Evolutionary conservation across 768 basidiomycete genomes (phyloP).

Genomic region (Suillus discolor): DNA sequence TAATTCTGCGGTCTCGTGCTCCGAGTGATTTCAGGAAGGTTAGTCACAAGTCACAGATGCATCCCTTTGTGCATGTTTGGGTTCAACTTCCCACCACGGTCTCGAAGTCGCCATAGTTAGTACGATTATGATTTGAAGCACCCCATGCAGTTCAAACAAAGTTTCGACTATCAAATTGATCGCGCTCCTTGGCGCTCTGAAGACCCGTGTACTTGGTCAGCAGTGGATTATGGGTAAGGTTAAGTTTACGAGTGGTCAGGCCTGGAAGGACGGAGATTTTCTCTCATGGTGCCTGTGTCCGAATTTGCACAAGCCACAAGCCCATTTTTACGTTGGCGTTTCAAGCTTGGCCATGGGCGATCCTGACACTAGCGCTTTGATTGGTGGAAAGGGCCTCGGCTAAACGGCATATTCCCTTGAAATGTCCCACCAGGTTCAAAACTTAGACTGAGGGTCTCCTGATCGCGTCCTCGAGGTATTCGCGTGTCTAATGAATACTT

Average conservation of each 20-base stretch:
- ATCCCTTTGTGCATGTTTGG: conserved; percentile 40
- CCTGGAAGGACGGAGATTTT: conserved; percentile 30
- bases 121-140: background rate
- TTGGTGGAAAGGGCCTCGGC: background rate
- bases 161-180: background rate
- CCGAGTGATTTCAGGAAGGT: conserved; percentile 3
- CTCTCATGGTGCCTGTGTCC: conserved; percentile 16
- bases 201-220: background rate
- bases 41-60: conserved; percentile 3
- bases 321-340: conserved; percentile 4
- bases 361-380: background rate
- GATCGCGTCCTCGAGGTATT: conserved; percentile 37
- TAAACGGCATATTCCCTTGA: conserved; percentile 2
- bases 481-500: conserved; percentile 26
- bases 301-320: background rate
- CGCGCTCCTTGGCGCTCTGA: background rate
- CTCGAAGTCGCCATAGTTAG: background rate
- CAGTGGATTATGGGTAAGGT: conserved; percentile 26
- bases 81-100: conserved; percentile 2
- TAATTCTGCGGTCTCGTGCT: conserved; percentile 5
- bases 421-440: conserved; percentile 4
- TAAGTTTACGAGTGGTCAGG: conserved; percentile 29
- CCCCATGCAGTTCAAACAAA: background rate
- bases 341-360: background rate
- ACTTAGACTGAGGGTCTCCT: conserved; percentile 18